phyloP scores from a whole-genome alignment of 768 basidiomycete species.

The Calocybe cyanea region DNA sequence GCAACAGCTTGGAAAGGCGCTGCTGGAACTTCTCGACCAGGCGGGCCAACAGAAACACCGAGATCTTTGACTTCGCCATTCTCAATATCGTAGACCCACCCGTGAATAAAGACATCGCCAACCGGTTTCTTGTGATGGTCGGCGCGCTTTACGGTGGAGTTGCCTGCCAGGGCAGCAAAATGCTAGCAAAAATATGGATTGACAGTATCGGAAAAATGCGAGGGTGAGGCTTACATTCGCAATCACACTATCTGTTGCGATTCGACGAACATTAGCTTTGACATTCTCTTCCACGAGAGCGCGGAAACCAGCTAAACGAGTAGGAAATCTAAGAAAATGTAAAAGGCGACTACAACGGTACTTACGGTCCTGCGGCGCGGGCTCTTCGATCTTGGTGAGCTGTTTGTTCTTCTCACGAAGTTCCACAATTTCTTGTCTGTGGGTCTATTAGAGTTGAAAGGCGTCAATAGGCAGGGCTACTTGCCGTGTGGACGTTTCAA shows the following conservation, averaged over 20 bases:
- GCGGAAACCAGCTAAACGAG: constrained; percentile 19
- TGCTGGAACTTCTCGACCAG: constrained; percentile 28
- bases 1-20: neutral
- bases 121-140: constrained; percentile 8
- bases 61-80: constrained; percentile 48
- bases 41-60: constrained; percentile 34
- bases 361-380: constrained; percentile 17
- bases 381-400: constrained; percentile 11
- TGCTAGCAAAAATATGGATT: neutral
- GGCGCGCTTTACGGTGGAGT: neutral
- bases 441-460: neutral
- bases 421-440: constrained; percentile 18
- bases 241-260: constrained; percentile 27
- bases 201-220: neutral
- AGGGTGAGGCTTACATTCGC: constrained; percentile 16
- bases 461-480: constrained; percentile 1
- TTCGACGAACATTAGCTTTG: constrained; percentile 23
- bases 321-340: no score
- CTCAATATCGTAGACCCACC: constrained; percentile 59
- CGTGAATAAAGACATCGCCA: constrained; percentile 40
- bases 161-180: neutral
- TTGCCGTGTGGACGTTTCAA: constrained; percentile 17
- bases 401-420: constrained; percentile 13
- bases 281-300: constrained; percentile 20
- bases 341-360: neutral